Base-by-base conservation (phyloP, 164 flowering plant genomes). In the Tetracentron sinense region DNA sequence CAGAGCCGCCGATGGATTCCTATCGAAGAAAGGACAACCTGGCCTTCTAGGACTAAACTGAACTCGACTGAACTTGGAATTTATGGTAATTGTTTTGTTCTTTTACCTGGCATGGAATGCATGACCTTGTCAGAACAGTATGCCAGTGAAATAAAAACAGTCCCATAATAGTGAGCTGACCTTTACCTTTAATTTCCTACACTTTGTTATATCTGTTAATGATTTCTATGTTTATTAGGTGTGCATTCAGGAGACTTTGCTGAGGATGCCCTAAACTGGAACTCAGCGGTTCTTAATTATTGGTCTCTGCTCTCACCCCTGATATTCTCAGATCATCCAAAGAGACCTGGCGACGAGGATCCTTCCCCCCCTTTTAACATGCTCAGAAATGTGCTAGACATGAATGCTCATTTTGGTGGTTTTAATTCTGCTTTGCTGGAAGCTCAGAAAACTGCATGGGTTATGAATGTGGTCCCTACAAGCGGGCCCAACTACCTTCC, bases 341-440 rank as follows among this genome's bases (percentile, higher is more conserved):
- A 95, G 76, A 82, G 99, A 71, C 99, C 98, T 30, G 98, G 99
- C 6, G 98, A 87, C 71, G 99, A 95, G 77, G 99, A 92, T 82
- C 98, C 99, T 56, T 81, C 89, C 47, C 96, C 99, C 22, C 99
- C 99, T 53, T 88, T 68, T 70, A 92, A 95, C 81, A 95, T 95
- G 99, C 75, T 92, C 35, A 75, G 99, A 63, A 95, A 92, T 82
- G 97, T 95, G 67, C 65, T 95, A 31, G 99, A 95, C 78, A 95
- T 92, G 99, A 95, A 92, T 83, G 89, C 97, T 58, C 92, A 64
- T 44, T 87, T 80, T 74, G 99, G 99, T 48, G 97, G 99, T 19
- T 80, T 95, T 38, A 95, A 86, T 82, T 76, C 87, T 74, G 99
- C 97, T 33, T 71, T 95, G 46, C 54, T 92, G 58, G 89, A 88